Conservation (phyloP, 2,329 filamentous ascomycete genomes). For the Hymenoscyphus linearis region DNA sequence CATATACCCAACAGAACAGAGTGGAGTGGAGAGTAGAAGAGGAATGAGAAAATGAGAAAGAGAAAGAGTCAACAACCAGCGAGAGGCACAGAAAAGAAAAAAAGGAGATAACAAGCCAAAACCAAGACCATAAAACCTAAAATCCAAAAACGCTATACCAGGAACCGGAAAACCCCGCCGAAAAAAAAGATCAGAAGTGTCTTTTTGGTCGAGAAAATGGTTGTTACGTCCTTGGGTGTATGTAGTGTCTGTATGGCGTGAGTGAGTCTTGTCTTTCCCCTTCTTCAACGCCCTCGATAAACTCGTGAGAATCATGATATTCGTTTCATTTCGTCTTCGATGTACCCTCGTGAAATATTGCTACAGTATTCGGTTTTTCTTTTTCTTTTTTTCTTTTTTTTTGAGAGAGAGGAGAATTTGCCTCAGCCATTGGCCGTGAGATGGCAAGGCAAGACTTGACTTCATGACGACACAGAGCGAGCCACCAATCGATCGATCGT, state of each 20-base stretch:
- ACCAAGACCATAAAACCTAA: conserved; percentile 17
- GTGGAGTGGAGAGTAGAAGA: conserved; percentile 9
- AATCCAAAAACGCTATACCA: conserved; percentile 27
- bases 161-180: conserved; percentile 18
- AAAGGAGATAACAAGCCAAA: conserved; percentile 19
- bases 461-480: conserved; percentile 28
- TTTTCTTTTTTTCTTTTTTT: conserved; percentile 8
- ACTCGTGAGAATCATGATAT: conserved; percentile 28
- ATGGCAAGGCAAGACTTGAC: background rate
- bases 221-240: conserved; percentile 9
- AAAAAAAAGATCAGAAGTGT: conserved; percentile 22
- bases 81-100: conserved; percentile 1
- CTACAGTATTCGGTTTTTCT: too few relatives aligned
- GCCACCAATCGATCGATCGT: conserved; percentile 26
- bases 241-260: conserved; percentile 9
- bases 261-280: conserved; percentile 14
- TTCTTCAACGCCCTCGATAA: conserved; percentile 31
- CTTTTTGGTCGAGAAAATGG: background rate
- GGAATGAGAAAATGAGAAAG: conserved; percentile 1
- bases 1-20: conserved; percentile 10
- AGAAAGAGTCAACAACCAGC: background rate
- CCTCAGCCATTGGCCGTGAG: background rate
- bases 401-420: conserved; percentile 8
- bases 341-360: conserved; percentile 11
- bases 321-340: conserved; percentile 19